Percentiles rank a stretch among this genome's conserved stretches.
Conservation (phyloP, 2,329 filamentous ascomycete species). For the Massarina eburnea region DNA sequence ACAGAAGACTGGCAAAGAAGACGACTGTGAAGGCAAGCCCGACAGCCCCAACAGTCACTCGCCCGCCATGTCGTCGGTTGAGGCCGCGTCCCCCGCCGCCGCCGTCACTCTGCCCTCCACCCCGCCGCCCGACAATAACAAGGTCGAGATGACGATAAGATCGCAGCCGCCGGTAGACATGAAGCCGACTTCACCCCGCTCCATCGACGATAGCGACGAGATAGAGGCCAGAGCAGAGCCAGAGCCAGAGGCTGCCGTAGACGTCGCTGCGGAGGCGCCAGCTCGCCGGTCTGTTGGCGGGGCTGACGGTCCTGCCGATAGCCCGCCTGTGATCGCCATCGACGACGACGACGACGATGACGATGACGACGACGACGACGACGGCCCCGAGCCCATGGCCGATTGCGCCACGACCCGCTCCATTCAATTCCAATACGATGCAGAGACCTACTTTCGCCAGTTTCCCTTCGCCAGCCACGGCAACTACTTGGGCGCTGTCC, state of each 20-base stretch:
- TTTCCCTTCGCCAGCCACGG: conserved; percentile 32
- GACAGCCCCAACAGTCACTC: conserved; percentile 41
- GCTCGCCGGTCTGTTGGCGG: conserved; percentile 12
- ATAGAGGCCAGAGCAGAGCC: conserved; percentile 3
- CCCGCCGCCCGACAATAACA: conserved; percentile 22
- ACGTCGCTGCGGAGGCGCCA: conserved; percentile 16
- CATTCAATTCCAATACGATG: conserved; percentile 23
- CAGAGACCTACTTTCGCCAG: conserved; percentile 30
- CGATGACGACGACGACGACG: conserved; percentile 34
- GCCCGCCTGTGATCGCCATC: conserved; percentile 43
- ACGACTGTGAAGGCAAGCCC: conserved; percentile 16
- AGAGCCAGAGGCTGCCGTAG: background rate
- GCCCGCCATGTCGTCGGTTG: conserved; percentile 34
- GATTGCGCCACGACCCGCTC: conserved; percentile 12
- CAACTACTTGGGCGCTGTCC: conserved; percentile 21
- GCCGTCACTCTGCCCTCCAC: conserved; percentile 16
- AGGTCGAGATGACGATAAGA: conserved; percentile 45
- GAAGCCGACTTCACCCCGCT: conserved; percentile 18
- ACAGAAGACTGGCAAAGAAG: conserved; percentile 21
- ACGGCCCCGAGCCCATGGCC: conserved; percentile 31
- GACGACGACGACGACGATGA: conserved; percentile 36
- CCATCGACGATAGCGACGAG: conserved; percentile 18
- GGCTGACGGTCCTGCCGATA: conserved; percentile 20
- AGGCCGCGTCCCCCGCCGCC: conserved; percentile 14
- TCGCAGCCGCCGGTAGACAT: conserved; percentile 25